Conservation (phyloP, 2,329 filamentous ascomycete genomes). For the Gyromitra esculenta region DNA sequence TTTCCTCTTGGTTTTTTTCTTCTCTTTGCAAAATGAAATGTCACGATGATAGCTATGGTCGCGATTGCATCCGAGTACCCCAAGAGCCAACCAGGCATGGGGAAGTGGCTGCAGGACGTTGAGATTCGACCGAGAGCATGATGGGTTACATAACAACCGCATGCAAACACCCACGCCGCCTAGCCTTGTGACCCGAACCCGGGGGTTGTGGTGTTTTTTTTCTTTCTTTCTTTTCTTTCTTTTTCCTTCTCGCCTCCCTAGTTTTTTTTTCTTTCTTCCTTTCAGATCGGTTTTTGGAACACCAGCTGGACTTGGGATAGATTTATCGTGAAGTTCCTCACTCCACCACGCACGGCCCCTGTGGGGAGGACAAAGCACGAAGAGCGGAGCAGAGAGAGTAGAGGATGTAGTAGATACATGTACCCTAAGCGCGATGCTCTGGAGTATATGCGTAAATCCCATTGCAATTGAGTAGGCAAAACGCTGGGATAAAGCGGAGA, state of each 20-base stretch:
- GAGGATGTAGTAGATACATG: no score
- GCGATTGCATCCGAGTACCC: constrained; percentile 16
- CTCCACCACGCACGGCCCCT: constrained; percentile 29
- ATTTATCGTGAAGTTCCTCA: constrained; percentile 40
- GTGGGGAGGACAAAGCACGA: background rate
- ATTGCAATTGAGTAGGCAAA: constrained; percentile 21
- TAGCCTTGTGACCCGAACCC: constrained; percentile 51
- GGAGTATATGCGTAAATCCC: constrained; percentile 6
- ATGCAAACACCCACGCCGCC: constrained; percentile 41
- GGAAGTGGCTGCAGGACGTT: constrained; percentile 39
- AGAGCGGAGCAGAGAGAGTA: constrained; percentile 8
- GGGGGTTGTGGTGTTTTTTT: constrained; percentile 40
- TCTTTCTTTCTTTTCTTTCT: background rate
- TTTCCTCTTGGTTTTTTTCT: background rate
- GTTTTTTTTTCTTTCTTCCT: constrained; percentile 4
- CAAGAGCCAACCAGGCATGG: constrained; percentile 38
- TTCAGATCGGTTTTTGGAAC: constrained; percentile 22
- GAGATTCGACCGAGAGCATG: constrained; percentile 41
- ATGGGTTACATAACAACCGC: constrained; percentile 44
- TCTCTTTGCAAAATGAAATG: constrained; percentile 21
- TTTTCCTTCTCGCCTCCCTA: background rate
- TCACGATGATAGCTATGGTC: constrained; percentile 44
- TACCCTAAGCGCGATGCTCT: background rate
- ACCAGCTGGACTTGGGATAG: constrained; percentile 10
- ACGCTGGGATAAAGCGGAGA: constrained; percentile 20